Conservation (phyloP, 805 yeast species). For the Wickerhamiella alocasiicola region DNA sequence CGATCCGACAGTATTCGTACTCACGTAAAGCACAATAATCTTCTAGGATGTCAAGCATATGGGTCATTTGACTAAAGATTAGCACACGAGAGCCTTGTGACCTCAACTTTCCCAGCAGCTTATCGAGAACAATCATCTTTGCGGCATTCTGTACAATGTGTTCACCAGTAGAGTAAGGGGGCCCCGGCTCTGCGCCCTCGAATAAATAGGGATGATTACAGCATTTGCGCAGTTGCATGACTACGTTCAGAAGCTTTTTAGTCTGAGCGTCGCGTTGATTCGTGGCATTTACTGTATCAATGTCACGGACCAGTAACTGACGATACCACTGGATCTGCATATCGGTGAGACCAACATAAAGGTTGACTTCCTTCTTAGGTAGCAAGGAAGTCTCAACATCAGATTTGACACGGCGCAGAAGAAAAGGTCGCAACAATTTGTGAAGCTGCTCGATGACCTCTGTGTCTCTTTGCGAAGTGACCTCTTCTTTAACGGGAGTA, state of each 20-base stretch:
- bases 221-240: conserved; percentile 92
- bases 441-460: conserved; percentile 80
- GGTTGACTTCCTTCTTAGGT: conserved; percentile 80
- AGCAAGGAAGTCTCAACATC: conserved; percentile 86
- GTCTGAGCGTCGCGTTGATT: conserved; percentile 70
- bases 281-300: conserved; percentile 85
- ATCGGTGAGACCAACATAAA: conserved; percentile 91
- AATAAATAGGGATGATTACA: conserved; percentile 95
- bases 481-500: conserved; percentile 27
- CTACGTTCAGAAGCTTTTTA: conserved; percentile 79
- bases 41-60: conserved; percentile 78
- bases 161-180: conserved; percentile 92
- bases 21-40: conserved; percentile 81
- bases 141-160: conserved; percentile 80
- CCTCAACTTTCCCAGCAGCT: conserved; percentile 58
- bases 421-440: conserved; percentile 72
- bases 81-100: conserved; percentile 78
- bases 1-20: conserved; percentile 81
- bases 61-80: conserved; percentile 87
- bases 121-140: conserved; percentile 81
- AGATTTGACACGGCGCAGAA: conserved; percentile 77
- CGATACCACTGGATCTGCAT: conserved; percentile 93
- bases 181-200: conserved; percentile 99
- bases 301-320: conserved; percentile 74
- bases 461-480: conserved; percentile 53